A percentile compares a stretch with the other conserved stretches of the same genome.
phyloP scores from a whole-genome alignment of 139 green algal genomes.

The Coelastrella sp. region DNA sequence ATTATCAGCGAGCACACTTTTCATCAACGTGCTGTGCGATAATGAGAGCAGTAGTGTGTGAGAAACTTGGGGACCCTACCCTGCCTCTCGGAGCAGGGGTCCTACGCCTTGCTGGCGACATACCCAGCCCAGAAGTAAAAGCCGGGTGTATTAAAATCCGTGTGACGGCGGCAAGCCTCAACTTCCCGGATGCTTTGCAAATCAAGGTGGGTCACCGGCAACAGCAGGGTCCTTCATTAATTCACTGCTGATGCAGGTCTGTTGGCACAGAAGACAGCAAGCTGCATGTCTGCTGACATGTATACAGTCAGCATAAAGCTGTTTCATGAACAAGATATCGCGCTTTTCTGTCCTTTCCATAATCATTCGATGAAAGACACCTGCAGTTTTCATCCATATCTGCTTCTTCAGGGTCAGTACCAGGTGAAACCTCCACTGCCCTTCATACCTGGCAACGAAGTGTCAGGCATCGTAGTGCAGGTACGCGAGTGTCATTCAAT shows the following conservation, averaged over 20 bases:
- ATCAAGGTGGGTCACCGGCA: conserved; percentile 71
- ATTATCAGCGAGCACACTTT: too few species aligned
- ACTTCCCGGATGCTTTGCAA: conserved; percentile 83
- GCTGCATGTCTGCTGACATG: background rate
- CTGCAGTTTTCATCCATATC: background rate
- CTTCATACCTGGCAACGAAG: conserved; percentile 88
- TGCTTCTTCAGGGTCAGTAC: conserved; percentile 76
- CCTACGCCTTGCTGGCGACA: conserved; percentile 31
- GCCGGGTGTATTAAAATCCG: background rate
- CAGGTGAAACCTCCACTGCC: conserved; percentile 83
- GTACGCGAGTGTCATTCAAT: conserved; percentile 40
- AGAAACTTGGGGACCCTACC: conserved; percentile 65
- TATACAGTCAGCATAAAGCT: background rate
- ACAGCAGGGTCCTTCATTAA: background rate
- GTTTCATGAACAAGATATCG: background rate
- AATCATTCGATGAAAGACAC: background rate
- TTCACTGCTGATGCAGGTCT: background rate
- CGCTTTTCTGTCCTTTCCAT: background rate
- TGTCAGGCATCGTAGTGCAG: conserved; percentile 78
- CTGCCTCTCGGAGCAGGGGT: conserved; percentile 45
- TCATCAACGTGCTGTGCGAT: too few species aligned
- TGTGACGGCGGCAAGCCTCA: conserved; percentile 63
- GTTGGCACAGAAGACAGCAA: background rate
- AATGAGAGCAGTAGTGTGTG: conserved; percentile 70
- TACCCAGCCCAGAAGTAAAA: conserved; percentile 19